Percentiles rank a stretch among this genome's conserved stretches.
Conservation (phyloP, 345 rosid species). For the Cardamine chenopodiifolia region DNA sequence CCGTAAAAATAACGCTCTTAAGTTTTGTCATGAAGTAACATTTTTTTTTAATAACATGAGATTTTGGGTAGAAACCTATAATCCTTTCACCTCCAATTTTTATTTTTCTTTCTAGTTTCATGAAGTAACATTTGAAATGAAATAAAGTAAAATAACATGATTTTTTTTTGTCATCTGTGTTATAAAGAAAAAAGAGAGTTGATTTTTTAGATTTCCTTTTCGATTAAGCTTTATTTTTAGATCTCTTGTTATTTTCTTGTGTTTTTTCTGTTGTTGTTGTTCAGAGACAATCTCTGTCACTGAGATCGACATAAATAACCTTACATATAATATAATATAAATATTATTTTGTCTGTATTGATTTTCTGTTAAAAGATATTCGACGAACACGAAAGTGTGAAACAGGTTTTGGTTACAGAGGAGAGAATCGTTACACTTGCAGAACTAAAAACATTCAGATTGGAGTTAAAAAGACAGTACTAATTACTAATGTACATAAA, state of each 20-base stretch:
- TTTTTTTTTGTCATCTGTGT: neutral
- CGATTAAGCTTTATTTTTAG: neutral
- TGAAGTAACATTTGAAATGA: neutral
- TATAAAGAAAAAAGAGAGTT: neutral
- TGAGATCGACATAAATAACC: conserved; percentile 13
- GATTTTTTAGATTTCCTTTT: neutral
- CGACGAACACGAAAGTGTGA: conserved; percentile 10
- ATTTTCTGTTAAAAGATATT: neutral
- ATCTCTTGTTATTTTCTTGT: conserved; percentile 7
- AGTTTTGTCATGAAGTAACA: neutral
- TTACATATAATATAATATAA: neutral
- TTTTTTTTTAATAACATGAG: too few relatives aligned
- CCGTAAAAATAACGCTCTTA: neutral
- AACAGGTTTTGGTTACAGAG: neutral
- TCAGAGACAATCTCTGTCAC: neutral
- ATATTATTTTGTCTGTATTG: neutral
- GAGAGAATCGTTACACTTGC: conserved; percentile 15
- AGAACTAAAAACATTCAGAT: conserved; percentile 31
- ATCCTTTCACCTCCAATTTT: too few relatives aligned
- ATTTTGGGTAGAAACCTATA: too few relatives aligned
- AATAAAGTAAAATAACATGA: neutral
- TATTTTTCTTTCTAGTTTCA: too few relatives aligned
- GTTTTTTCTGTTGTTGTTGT: neutral
- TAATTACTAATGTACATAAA: conserved; percentile 37
- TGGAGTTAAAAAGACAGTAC: conserved; percentile 34